These are phyloP conservation scores for Paraglomus brasilianum DNA, from an alignment of 192 early-diverging fungal species.

Conservation along the genomic window DNA sequence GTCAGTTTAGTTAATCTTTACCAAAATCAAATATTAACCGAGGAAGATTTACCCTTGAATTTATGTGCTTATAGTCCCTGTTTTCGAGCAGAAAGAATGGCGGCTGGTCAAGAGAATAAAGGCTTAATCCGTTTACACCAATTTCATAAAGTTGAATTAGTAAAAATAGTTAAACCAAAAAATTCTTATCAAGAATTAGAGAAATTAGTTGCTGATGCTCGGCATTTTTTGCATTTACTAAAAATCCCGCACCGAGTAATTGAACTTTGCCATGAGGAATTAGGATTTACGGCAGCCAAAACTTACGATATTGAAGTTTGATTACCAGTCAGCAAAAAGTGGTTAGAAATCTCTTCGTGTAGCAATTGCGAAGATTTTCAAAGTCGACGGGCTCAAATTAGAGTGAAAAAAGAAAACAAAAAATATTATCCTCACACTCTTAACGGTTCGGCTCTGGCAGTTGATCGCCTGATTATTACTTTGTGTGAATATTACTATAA, in stretches of 20 bases:
- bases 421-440: slow-evolving; percentile 21
- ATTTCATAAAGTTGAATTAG: slow-evolving; percentile 21
- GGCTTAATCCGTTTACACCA: slow-evolving; percentile 10
- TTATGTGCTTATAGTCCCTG: slow-evolving; percentile 24
- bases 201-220: neutral
- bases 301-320: slow-evolving; percentile 26
- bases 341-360: slow-evolving; percentile 21
- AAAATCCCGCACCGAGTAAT: slow-evolving; percentile 23
- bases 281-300: slow-evolving; percentile 16
- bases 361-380: slow-evolving; percentile 29
- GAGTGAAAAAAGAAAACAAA: slow-evolving; percentile 7
- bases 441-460: slow-evolving; percentile 19
- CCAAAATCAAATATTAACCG: slow-evolving; percentile 9
- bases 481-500: slow-evolving; percentile 22
- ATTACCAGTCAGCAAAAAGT: slow-evolving; percentile 19
- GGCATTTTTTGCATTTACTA: slow-evolving; percentile 3
- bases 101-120: slow-evolving; percentile 22
- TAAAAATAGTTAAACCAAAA: slow-evolving; percentile 10
- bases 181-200: slow-evolving; percentile 15
- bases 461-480: slow-evolving; percentile 19
- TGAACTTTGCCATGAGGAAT: slow-evolving; percentile 21
- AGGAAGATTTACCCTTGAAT: neutral
- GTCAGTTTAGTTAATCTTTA: slow-evolving; percentile 17
- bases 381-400: slow-evolving; percentile 14
- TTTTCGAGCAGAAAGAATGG: slow-evolving; percentile 7